Evolutionary conservation across 2,329 filamentous ascomycete species (phyloP).

Genomic region (Trichoderma sp.): DNA sequence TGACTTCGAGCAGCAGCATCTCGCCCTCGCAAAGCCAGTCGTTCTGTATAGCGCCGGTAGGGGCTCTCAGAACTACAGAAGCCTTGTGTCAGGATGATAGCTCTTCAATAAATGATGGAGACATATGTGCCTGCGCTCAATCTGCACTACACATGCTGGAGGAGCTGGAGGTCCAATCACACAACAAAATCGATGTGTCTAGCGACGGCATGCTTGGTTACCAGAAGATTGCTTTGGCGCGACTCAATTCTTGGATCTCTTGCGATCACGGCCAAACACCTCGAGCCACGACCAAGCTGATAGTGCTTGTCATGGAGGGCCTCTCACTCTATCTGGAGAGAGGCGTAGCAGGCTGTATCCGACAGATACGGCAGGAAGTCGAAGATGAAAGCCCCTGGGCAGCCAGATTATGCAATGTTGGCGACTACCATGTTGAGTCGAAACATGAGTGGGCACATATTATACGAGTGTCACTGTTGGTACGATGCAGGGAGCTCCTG

Average conservation of each 20-base stretch:
- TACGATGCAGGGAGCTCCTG: slow-evolving; percentile 7
- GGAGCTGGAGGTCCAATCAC: neutral
- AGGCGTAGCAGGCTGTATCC: neutral
- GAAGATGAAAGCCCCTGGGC: neutral
- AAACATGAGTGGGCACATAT: slow-evolving; percentile 12
- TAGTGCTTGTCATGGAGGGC: slow-evolving; percentile 1
- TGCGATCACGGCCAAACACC: slow-evolving; percentile 5
- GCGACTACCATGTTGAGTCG: slow-evolving; percentile 6
- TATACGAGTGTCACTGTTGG: neutral
- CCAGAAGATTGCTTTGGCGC: neutral
- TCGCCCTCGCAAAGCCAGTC: neutral
- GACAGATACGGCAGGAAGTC: neutral
- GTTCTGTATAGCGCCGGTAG: neutral
- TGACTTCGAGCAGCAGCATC: neutral
- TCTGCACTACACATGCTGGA: slow-evolving; percentile 8
- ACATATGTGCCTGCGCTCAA: neutral
- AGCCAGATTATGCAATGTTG: neutral
- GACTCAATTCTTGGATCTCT: neutral
- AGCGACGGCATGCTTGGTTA: neutral
- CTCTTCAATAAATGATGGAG: neutral
- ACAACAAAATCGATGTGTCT: neutral
- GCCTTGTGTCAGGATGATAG: neutral
- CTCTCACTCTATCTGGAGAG: neutral
- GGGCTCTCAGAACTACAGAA: neutral
- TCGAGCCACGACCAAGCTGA: slow-evolving; percentile 1